Percentiles rank a stretch among this genome's conserved stretches.
These are phyloP conservation scores for Aspergillus sp. DNA, from an alignment of 2,329 filamentous ascomycete species.

Conservation along the genomic window DNA sequence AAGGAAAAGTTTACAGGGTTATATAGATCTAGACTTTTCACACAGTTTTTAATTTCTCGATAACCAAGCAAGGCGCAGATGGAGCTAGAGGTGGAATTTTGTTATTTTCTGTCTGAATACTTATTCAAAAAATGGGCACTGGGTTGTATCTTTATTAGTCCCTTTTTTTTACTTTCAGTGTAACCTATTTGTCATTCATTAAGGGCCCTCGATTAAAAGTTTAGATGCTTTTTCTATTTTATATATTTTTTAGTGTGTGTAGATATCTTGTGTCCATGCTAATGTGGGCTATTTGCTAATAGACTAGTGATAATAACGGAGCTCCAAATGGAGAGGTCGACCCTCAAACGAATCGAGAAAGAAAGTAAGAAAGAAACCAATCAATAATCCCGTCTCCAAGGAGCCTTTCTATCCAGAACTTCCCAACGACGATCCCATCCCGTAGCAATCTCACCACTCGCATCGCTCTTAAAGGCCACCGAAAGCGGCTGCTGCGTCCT, in stretches of 20 bases:
- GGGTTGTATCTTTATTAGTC: too few relatives aligned
- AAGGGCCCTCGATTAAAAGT: too few relatives aligned
- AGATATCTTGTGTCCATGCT: too few relatives aligned
- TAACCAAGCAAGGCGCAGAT: slow-evolving; percentile 21
- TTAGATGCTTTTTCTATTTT: too few relatives aligned
- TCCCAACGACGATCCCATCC: slow-evolving; percentile 35
- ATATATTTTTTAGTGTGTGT: too few relatives aligned
- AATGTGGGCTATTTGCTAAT: too few relatives aligned
- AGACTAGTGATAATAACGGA: too few relatives aligned
- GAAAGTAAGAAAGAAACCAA: neutral
- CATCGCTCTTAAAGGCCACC: slow-evolving; percentile 12
- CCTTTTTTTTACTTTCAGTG: too few relatives aligned
- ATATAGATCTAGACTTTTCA: slow-evolving; percentile 9
- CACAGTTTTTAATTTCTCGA: slow-evolving; percentile 1
- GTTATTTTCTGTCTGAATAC: neutral
- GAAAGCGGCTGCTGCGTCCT: slow-evolving; percentile 27
- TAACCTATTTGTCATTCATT: too few relatives aligned
- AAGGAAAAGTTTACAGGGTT: slow-evolving; percentile 4
- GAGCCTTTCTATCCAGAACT: slow-evolving; percentile 18
- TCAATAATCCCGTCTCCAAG: slow-evolving; percentile 21
- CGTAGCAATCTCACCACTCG: slow-evolving; percentile 14
- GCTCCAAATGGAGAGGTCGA: too few relatives aligned
- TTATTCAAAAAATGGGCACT: too few relatives aligned
- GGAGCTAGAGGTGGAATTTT: slow-evolving; percentile 15
- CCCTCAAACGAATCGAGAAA: neutral